Evolutionary conservation across 2,329 filamentous ascomycete species (phyloP), one percentile per base, ranked within the genome.

Genomic region (Trichophyton schoenleinii): DNA sequence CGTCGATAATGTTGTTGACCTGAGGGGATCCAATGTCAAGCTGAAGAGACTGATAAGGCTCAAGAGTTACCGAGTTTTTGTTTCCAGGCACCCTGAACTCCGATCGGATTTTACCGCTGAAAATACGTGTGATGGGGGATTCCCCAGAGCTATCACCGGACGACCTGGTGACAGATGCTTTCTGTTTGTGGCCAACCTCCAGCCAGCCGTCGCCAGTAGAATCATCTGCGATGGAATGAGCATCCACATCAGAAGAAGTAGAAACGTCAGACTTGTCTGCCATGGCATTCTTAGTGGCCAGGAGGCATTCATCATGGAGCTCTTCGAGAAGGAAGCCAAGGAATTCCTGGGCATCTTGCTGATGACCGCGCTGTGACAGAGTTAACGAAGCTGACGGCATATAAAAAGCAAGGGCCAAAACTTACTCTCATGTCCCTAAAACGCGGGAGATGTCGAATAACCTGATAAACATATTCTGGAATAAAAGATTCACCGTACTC

Each of bases 341-440:
- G 67, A 99, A 99, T 70, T 99, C 94, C 71, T 99, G 91, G 0
- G 94, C 94, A 76, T 99, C 94, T 78, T 99, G 92, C 72, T 99
- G 94, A 68, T 96, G 92, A 15, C 94, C 94, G 63, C 91, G 88
- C 86, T 91, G 65, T 48, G 63, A 58, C 58, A 34, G 59, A 31
- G 61, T 74, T 65, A 74, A 67, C 18, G 15, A 28, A 4, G 2
- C 46, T 48, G 44, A 48, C 28, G 6, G 22, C 7, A 3, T 48
- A 22, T 20, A 11, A 8, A 46, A 18, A 15, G 55, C 8, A 18
- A 7, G n/a, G 11, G 48, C 55, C 66, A 49, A 49, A 18, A 78
- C 85, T 73, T 79, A 91, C 88, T 71, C 88, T 86, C 91, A 99
- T 96, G 70, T 87, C 89, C 25, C 89, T 86, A 74, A 99, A 99